Conservation (phyloP, 1,284 basidiomycete genomes). For the Sanghuangporus weigelae region DNA sequence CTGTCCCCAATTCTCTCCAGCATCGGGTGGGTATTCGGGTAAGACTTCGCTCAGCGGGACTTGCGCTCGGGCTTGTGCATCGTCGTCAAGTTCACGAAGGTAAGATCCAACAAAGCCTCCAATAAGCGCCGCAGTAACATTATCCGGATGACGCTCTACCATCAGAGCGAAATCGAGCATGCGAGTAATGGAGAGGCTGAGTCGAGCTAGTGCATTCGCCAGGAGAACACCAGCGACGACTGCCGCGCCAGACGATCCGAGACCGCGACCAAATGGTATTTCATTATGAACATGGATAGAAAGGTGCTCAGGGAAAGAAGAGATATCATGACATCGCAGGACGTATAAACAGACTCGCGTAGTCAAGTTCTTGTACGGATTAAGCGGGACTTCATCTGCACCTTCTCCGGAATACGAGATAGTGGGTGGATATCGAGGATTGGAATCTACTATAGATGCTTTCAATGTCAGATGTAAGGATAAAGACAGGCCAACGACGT, state of each 20-base stretch:
- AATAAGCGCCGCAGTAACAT: slow-evolving; percentile 95
- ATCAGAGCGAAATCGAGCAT: slow-evolving; percentile 96
- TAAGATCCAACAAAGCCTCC: slow-evolving; percentile 99
- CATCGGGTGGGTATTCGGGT: slow-evolving; percentile 93
- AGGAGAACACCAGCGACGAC: slow-evolving; percentile 95
- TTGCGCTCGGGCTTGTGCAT: slow-evolving; percentile 70
- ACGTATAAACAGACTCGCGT: slow-evolving; percentile 99
- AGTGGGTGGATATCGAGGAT: slow-evolving; percentile 42
- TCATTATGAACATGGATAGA: slow-evolving; percentile 83
- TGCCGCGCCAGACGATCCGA: slow-evolving; percentile 96
- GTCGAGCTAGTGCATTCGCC: slow-evolving; percentile 76
- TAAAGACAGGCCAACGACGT: slow-evolving; percentile 96
- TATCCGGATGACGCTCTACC: slow-evolving; percentile 99
- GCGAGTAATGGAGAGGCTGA: slow-evolving; percentile 66
- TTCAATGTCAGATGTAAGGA: slow-evolving; percentile 81
- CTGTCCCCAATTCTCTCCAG: slow-evolving; percentile 85
- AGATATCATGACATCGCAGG: slow-evolving; percentile 77
- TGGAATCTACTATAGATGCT: slow-evolving; percentile 44
- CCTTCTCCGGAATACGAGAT: slow-evolving; percentile 89
- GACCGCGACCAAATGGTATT: slow-evolving; percentile 95
- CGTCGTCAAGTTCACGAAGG: slow-evolving; percentile 83
- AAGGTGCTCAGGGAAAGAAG: slow-evolving; percentile 71
- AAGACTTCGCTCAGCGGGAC: slow-evolving; percentile 96
- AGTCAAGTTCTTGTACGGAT: slow-evolving; percentile 95
- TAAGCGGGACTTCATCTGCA: slow-evolving; percentile 84